Conservation (phyloP, 2,329 filamentous ascomycete species). For the Anthostomella pinea region DNA sequence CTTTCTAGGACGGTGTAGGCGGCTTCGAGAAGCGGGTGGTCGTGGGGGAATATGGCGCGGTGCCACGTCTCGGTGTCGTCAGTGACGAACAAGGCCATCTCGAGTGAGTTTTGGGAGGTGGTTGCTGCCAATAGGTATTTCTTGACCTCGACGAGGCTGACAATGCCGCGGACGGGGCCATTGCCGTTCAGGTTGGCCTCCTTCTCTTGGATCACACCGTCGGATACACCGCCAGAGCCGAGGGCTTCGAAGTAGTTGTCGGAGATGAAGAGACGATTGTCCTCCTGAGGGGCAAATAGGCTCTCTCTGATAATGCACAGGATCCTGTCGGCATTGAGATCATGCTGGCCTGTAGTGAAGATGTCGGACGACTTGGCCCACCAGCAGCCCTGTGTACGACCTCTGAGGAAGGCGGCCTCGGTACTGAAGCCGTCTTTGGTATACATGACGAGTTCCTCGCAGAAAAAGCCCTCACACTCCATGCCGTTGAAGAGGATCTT, state of each 20-base stretch:
- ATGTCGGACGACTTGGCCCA: slow-evolving; percentile 78
- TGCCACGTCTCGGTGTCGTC: slow-evolving; percentile 85
- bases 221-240: slow-evolving; percentile 44
- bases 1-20: slow-evolving; percentile 94
- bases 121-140: slow-evolving; percentile 83
- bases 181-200: slow-evolving; percentile 76
- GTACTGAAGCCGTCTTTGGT: slow-evolving; percentile 83
- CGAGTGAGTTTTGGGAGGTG: slow-evolving; percentile 74
- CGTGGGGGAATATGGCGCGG: slow-evolving; percentile 80
- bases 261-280: slow-evolving; percentile 76
- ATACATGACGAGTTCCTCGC: slow-evolving; percentile 65
- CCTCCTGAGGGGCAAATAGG: slow-evolving; percentile 66
- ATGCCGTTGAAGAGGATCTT: slow-evolving; percentile 83
- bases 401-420: slow-evolving; percentile 60
- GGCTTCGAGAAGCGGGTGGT: slow-evolving; percentile 76
- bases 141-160: slow-evolving; percentile 80
- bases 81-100: slow-evolving; percentile 89
- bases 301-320: slow-evolving; percentile 77
- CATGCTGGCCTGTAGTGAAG: slow-evolving; percentile 67
- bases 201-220: slow-evolving; percentile 53
- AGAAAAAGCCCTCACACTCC: slow-evolving; percentile 63
- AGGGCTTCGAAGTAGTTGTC: slow-evolving; percentile 90
- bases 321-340: slow-evolving; percentile 67
- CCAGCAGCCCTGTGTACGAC: slow-evolving; percentile 71
- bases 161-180: slow-evolving; percentile 73